Percentiles rank a stretch among this genome's conserved stretches.
Conservation (phyloP, 352 stramenopile species). For the Phytopythium aichiense region DNA sequence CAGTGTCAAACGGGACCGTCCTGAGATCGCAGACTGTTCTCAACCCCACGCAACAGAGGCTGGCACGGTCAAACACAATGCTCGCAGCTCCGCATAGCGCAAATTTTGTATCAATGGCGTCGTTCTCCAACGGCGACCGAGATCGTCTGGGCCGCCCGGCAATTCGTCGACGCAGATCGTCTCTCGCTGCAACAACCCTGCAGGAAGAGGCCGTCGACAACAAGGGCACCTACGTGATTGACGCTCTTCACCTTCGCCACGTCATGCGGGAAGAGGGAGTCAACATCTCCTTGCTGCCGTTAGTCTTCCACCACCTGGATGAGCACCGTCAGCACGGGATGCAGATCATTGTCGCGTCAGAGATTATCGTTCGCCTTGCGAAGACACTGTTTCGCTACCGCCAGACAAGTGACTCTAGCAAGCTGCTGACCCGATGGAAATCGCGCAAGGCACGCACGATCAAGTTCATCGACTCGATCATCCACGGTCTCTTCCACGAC, state of each 20-base stretch:
- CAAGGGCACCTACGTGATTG: constrained; percentile 61
- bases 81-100: constrained; percentile 19
- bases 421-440: constrained; percentile 42
- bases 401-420: constrained; percentile 45
- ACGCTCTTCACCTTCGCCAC: constrained; percentile 56
- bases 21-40: background rate
- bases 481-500: constrained; percentile 57
- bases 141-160: constrained; percentile 15
- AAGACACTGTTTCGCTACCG: constrained; percentile 72
- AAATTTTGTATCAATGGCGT: constrained; percentile 18
- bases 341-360: constrained; percentile 49
- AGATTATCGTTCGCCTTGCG: constrained; percentile 67
- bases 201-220: constrained; percentile 15
- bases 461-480: constrained; percentile 65
- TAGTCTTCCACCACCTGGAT: constrained; percentile 49
- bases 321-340: constrained; percentile 45
- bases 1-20: background rate
- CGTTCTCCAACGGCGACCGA: constrained; percentile 5
- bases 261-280: constrained; percentile 56
- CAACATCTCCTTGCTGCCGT: constrained; percentile 65
- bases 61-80: constrained; percentile 30
- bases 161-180: constrained; percentile 30
- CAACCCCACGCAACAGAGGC: constrained; percentile 3
- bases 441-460: constrained; percentile 53
- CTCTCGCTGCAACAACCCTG: constrained; percentile 30